Evolutionary conservation across 1,284 basidiomycete species (phyloP).

Genomic region (Agaricales sp.): DNA sequence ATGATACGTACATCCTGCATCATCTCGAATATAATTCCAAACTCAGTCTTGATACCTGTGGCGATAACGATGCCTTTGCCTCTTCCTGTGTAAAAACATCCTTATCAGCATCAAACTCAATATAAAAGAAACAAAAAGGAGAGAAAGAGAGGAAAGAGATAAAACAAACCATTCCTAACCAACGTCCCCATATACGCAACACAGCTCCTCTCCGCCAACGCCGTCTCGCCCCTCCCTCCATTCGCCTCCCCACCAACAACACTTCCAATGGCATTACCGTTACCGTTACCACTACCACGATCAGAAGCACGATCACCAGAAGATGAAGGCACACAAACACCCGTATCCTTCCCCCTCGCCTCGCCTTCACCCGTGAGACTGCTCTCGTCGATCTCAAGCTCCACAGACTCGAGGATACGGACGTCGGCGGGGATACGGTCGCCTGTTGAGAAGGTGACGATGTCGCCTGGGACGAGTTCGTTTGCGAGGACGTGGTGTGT

Average conservation of each 20-base stretch:
- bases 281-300: too few relatives aligned
- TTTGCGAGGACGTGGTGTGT: conserved; percentile 82
- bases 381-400: conserved; percentile 92
- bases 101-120: conserved; percentile 1
- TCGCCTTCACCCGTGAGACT: conserved; percentile 91
- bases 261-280: too few relatives aligned
- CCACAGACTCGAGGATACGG: conserved; percentile 67
- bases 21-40: conserved; percentile 95
- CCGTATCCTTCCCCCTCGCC: conserved; percentile 62
- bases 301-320: too few relatives aligned
- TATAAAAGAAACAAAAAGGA: conserved; percentile 2
- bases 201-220: conserved; percentile 81
- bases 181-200: conserved; percentile 97
- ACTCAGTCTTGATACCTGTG: conserved; percentile 85
- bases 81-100: conserved; percentile 38
- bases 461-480: conserved; percentile 90
- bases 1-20: conserved; percentile 78
- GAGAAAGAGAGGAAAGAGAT: conserved; percentile 3
- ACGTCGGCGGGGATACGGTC: conserved; percentile 94
- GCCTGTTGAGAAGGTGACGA: conserved; percentile 85
- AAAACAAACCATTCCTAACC: conserved; percentile 71
- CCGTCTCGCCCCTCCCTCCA: conserved; percentile 20
- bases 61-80: conserved; percentile 87
- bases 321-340: conserved; percentile 46
- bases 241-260: conserved; percentile 24